phyloP scores from a whole-genome alignment of 129 eudicot species.

The Helichrysum umbraculigerum region DNA sequence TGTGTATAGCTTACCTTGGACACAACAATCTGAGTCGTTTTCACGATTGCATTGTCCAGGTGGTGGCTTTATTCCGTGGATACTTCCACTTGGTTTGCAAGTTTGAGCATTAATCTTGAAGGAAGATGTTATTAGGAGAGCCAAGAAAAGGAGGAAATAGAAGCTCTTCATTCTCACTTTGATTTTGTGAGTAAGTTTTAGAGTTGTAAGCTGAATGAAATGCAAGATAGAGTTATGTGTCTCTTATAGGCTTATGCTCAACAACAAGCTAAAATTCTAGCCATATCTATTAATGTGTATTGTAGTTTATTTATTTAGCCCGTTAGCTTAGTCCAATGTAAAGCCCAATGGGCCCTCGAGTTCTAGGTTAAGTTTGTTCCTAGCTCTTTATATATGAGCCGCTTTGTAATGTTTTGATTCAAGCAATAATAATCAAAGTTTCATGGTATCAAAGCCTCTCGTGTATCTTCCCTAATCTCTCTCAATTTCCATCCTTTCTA shows the following conservation, averaged over 20 bases:
- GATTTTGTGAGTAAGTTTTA: not conserved
- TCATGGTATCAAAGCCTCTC: too few relatives aligned
- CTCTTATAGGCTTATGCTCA: not conserved
- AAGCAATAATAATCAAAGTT: too few relatives aligned
- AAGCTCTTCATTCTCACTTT: not conserved
- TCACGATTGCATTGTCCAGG: not conserved
- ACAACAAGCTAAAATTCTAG: not conserved
- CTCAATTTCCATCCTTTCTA: too few relatives aligned
- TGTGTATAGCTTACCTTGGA: not conserved
- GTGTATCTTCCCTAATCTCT: too few relatives aligned
- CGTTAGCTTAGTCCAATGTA: too few relatives aligned
- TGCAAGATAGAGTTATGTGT: not conserved
- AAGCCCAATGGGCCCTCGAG: too few relatives aligned
- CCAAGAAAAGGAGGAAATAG: not conserved
- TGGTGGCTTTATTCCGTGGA: not conserved
- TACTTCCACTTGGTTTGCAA: not conserved
- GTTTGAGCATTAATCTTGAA: not conserved
- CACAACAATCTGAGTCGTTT: not conserved
- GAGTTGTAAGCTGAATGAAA: not conserved
- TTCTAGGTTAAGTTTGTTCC: too few relatives aligned
- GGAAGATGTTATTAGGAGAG: not conserved
- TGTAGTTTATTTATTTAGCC: too few relatives aligned
- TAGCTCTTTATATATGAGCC: too few relatives aligned
- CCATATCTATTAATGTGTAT: too few relatives aligned
- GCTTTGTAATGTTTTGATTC: too few relatives aligned